Conservation (phyloP, 129 eudicot species). For the Silybum marianum region DNA sequence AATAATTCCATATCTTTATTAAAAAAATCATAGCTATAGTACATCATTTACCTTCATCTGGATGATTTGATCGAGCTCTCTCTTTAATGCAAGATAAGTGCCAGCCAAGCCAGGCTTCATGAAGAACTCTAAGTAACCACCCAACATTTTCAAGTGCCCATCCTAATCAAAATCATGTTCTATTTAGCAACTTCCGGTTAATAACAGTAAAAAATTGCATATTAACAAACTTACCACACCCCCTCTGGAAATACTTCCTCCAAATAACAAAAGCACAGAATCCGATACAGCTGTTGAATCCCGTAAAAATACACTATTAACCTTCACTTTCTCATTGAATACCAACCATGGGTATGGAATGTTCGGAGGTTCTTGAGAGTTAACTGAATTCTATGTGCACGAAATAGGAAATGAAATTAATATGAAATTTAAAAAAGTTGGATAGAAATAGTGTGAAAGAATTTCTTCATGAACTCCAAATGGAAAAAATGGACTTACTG, state of each 20-base stretch:
- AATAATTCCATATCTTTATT: background rate
- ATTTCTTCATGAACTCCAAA: conserved; percentile 9
- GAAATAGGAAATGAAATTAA: conserved; percentile 18
- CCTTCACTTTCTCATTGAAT: conserved; percentile 91
- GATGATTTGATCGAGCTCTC: conserved; percentile 80
- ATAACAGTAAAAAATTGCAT: background rate
- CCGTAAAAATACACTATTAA: conserved; percentile 80
- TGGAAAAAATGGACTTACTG: conserved; percentile 49
- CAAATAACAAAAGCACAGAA: conserved; percentile 82
- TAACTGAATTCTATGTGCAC: conserved; percentile 74
- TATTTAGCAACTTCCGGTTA: background rate
- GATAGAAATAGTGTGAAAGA: background rate
- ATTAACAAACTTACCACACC: conserved; percentile 53
- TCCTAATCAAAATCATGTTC: conserved; percentile 47
- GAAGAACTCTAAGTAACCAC: conserved; percentile 91
- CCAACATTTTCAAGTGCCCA: conserved; percentile 94
- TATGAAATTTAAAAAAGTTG: background rate
- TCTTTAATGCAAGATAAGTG: conserved; percentile 61
- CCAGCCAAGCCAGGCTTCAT: conserved; percentile 80
- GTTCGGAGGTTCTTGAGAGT: conserved; percentile 59
- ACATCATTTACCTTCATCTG: conserved; percentile 64
- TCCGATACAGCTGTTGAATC: conserved; percentile 98
- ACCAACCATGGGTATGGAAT: conserved; percentile 97
- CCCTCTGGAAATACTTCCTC: conserved; percentile 74
- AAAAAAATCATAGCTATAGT: background rate